Conservation (phyloP, 768 basidiomycete genomes). For the Amyloporia xantha region DNA sequence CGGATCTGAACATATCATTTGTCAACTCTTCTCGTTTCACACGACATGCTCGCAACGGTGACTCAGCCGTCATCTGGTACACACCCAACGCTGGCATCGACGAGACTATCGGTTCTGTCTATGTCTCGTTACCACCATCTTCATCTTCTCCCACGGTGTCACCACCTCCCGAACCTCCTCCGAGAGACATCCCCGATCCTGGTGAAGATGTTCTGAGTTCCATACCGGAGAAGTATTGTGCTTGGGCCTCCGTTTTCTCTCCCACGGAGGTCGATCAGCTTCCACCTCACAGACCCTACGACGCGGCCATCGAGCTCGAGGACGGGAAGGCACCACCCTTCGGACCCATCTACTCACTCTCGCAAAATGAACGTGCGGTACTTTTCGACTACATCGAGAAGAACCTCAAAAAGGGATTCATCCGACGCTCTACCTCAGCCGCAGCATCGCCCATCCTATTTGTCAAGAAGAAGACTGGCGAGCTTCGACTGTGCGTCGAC, state of each 20-base stretch:
- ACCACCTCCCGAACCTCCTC: too few species aligned
- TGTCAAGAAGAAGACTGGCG: constrained; percentile 21
- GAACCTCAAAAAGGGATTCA: constrained; percentile 28
- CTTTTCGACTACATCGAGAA: constrained; percentile 31
- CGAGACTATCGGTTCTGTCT: too few species aligned
- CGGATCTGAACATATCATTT: too few species aligned
- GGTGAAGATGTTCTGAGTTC: too few species aligned
- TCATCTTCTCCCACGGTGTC: too few species aligned
- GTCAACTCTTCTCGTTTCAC: too few species aligned
- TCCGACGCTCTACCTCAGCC: constrained; percentile 23
- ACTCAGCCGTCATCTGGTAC: too few species aligned
- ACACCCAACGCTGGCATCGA: too few species aligned
- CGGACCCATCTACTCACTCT: constrained; percentile 21
- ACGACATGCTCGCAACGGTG: too few species aligned
- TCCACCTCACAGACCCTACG: constrained; percentile 2
- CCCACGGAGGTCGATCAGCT: constrained; percentile 5
- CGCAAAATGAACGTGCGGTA: constrained; percentile 25
- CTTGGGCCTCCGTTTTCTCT: constrained; percentile 15
- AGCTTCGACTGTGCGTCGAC: constrained; percentile 20
- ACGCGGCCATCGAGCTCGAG: constrained; percentile 25
- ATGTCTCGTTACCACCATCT: too few species aligned
- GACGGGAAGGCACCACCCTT: constrained; percentile 19
- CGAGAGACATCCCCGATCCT: too few species aligned
- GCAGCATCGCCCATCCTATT: constrained; percentile 22
- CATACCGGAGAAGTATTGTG: constrained; percentile 17